Conservation (phyloP, 176 grass and related monocot species). For the Ampelocalamus luodianensis region DNA sequence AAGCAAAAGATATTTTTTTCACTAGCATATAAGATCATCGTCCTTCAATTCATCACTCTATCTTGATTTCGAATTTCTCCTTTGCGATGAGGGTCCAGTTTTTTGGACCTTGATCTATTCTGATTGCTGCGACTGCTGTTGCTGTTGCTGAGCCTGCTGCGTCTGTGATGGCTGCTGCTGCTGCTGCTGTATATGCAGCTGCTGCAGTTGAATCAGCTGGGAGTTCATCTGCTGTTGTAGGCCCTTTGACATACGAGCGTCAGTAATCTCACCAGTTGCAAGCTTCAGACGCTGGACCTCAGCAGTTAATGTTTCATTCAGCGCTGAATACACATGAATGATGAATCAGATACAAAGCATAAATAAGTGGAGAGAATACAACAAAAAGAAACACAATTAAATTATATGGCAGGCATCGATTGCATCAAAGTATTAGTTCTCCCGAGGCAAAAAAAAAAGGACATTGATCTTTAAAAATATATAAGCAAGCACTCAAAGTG, state of each 20-base stretch:
- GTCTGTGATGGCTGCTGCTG: conserved; percentile 59
- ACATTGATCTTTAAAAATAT: neutral
- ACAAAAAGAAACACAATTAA: neutral
- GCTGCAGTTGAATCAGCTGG: conserved; percentile 82
- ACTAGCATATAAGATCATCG: neutral
- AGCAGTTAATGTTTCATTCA: conserved; percentile 79
- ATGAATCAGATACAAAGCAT: neutral
- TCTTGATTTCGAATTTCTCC: neutral
- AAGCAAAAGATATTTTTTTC: conserved; percentile 22
- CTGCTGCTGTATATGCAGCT: conserved; percentile 83
- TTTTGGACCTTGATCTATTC: conserved; percentile 26
- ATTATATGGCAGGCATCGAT: neutral
- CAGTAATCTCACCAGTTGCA: conserved; percentile 70
- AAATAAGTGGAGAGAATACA: neutral
- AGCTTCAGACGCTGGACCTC: conserved; percentile 89
- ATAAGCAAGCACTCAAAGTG: neutral
- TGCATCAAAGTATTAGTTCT: neutral
- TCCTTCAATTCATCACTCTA: conserved; percentile 28
- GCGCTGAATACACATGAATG: conserved; percentile 56
- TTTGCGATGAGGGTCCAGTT: neutral
- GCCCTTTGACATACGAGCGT: conserved; percentile 60
- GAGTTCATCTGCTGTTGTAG: conserved; percentile 79
- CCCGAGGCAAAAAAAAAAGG: neutral
- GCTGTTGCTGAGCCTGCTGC: conserved; percentile 39
- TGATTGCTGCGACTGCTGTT: conserved; percentile 58